Base-by-base conservation (phyloP, 139 green algal species). In the Chlamydomonas sp. region DNA sequence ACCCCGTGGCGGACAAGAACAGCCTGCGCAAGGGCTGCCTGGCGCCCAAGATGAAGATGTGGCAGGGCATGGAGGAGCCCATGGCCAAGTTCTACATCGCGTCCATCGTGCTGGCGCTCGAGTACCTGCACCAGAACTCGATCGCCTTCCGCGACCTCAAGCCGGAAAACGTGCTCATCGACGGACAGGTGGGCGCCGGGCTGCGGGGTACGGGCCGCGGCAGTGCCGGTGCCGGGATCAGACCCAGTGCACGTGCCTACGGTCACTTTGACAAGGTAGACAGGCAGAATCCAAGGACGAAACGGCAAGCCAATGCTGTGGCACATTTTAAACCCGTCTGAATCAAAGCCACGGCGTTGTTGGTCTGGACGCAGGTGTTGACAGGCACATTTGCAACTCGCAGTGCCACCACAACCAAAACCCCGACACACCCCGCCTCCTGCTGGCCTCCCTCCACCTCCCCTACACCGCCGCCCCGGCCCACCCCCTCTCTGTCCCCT, bases 151-250 rank as follows among this genome's bases (percentile, higher is more conserved):
- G 97, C 12, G 97, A 99, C 89, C 92, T 99, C 57, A 99, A 99
- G 94, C 97, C 97, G 0, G 97, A 99, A 93, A 99, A 99, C 83
- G 95, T 99, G 63, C 96, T 99, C 80, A 96, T 99, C 49, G 97
- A 98, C 69, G 68, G 60, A 3, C 91, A 95, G 92, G 92, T 94
- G 83, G 1, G 90, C 5, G 3, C 4, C 18, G 62, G 49, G 85
- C 2, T 82, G 85, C 85, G 31, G 68, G 10, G 57, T 18, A 59
- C 20, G 14, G 31, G 31, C 31, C 31, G 31, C 31, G 31, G 31
- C 31, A 49, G 31, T 49, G 31, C 31, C 31, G 31, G 31, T 49
- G 31, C 31, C 31, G 31, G 31, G 31, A 49, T 49, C 31, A 49
- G 31, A 49, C 31, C 31, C 31, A 49, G 31, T 49, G 31, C 31